Base-by-base conservation (phyloP, 352 stramenopile genomes). In the Elongisporangium undulatum region DNA sequence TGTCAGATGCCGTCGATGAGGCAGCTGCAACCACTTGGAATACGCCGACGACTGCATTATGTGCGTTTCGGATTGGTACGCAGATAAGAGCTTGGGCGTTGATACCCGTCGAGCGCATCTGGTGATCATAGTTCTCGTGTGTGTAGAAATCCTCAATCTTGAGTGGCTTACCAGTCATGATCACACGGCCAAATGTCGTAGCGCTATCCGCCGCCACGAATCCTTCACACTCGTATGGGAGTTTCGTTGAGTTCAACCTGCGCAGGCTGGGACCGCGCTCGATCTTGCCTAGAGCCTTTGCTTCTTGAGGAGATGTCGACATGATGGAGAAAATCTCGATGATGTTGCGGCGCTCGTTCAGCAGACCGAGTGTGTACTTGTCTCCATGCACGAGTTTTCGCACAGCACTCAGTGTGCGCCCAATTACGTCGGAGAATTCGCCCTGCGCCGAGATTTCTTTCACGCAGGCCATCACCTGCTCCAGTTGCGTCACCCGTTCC, bases 41-140 rank as follows among this genome's bases (percentile, higher is more conserved):
- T 0, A 86, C 72, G 0, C 78, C 81, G 4, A 89, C 70, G n/a
- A 90, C 68, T 15, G 77, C 68, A 15, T 68, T 62, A 45, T 88
- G 77, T n/a, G 77, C 79, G 41, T 88, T 91, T 50, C 68, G 72
- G 55, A 90, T 90, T 15, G 81, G 81, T 16, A 90, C 51, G 51
- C 81, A 90, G 2, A 90, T 54, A 48, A 90, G 56, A 12, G 77
- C 79, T 39, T 77, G 71, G 13, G 74, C 68, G 4, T 39, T 64
- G 21, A 74, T 79, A 21, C 67, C 69, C 17, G 48, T 69, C 23
- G 63, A 64, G 58, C 72, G 74, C 58, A 67, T 82, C 49, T 84
- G 64, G 26, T 69, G 55, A 57, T 75, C 67, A 68, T 82, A 87
- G 56, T 77, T 75, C 41, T 73, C 74, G 39, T 87, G 73, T 17